Evolutionary conservation across 2,329 filamentous ascomycete genomes (phyloP).

Genomic region (Nemania sp.): DNA sequence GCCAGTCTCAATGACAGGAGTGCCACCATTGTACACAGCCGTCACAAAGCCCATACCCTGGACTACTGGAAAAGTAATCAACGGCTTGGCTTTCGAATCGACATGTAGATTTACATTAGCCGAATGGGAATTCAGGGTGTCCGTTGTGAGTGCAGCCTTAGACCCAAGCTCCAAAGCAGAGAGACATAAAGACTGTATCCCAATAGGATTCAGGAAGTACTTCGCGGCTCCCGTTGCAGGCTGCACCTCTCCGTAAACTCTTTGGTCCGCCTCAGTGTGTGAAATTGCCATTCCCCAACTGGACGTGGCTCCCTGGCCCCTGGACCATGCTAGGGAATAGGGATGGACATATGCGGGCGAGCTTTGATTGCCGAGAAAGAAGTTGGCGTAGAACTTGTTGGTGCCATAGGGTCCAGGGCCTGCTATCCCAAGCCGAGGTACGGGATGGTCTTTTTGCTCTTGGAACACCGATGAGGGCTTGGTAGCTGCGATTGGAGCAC

Average conservation of each 20-base stretch:
- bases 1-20: slow-evolving; percentile 79
- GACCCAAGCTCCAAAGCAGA: slow-evolving; percentile 79
- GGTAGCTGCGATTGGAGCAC: slow-evolving; percentile 64
- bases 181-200: slow-evolving; percentile 82
- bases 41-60: slow-evolving; percentile 94
- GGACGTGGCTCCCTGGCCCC: slow-evolving; percentile 68
- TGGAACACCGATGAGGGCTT: slow-evolving; percentile 63
- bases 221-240: slow-evolving; percentile 68
- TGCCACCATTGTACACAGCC: slow-evolving; percentile 76
- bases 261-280: slow-evolving; percentile 76
- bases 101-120: slow-evolving; percentile 75
- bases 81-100: slow-evolving; percentile 63
- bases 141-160: slow-evolving; percentile 67
- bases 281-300: slow-evolving; percentile 85
- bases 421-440: slow-evolving; percentile 64
- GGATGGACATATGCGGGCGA: slow-evolving; percentile 80
- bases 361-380: slow-evolving; percentile 80
- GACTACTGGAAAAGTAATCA: slow-evolving; percentile 82
- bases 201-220: slow-evolving; percentile 85
- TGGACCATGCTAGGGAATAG: slow-evolving; percentile 76
- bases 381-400: slow-evolving; percentile 86
- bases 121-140: slow-evolving; percentile 68
- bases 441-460: slow-evolving; percentile 68
- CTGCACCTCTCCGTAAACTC: slow-evolving; percentile 72
- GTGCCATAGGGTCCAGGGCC: slow-evolving; percentile 69